Evolutionary conservation across 2,329 filamentous ascomycete species (phyloP).

Genomic region (Penicillium crustosum): DNA sequence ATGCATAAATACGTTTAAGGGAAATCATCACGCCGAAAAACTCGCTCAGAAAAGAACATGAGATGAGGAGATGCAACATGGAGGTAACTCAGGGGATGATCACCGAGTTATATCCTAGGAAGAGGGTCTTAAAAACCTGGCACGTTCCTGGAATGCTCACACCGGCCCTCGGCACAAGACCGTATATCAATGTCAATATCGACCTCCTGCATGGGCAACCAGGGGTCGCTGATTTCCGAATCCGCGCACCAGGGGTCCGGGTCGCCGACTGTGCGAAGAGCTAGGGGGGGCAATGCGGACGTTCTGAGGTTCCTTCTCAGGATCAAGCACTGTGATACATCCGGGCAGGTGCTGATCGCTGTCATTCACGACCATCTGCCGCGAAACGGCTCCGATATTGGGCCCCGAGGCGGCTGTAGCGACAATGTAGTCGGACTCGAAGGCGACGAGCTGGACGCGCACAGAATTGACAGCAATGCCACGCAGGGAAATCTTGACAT

Average conservation of each 20-base stretch:
- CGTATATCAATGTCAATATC: constrained; percentile 50
- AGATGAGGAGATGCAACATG: not conserved
- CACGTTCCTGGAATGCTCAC: constrained; percentile 21
- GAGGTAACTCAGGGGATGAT: not conserved
- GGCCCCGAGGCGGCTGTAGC: constrained; percentile 47
- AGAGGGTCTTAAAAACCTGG: not conserved
- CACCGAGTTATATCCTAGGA: not conserved
- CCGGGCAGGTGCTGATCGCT: constrained; percentile 10
- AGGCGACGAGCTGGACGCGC: constrained; percentile 58
- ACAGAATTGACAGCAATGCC: constrained; percentile 52
- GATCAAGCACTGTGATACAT: not conserved
- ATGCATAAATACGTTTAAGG: not conserved
- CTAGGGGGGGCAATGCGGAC: constrained; percentile 18
- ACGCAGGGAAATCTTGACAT: constrained; percentile 53
- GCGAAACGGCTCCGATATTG: constrained; percentile 15
- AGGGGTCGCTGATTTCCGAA: constrained; percentile 27
- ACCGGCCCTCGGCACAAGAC: constrained; percentile 43
- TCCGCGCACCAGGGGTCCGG: constrained; percentile 20
- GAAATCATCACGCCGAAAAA: not conserved
- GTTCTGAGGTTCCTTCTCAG: not conserved
- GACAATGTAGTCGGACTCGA: constrained; percentile 60
- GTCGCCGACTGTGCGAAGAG: constrained; percentile 17
- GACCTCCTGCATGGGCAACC: constrained; percentile 44
- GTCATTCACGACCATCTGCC: not conserved
- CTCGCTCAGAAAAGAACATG: not conserved